Conservation (phyloP, 257 asterid species). For the Solanum clarkiae region DNA sequence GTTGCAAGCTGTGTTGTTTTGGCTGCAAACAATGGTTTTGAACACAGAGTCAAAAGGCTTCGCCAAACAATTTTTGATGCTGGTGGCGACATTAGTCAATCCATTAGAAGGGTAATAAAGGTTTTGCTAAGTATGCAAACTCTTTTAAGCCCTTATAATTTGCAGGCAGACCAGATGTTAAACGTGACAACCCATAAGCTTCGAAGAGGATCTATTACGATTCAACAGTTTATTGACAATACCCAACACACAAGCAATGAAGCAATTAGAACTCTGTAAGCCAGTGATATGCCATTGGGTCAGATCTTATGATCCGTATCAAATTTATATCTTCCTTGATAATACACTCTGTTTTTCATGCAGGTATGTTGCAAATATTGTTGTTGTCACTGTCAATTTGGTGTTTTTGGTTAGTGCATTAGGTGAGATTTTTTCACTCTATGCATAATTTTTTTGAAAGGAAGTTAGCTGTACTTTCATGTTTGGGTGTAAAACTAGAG, state of each 20-base stretch:
- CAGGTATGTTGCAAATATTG: slow-evolving; percentile 35
- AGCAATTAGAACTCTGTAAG: slow-evolving; percentile 8
- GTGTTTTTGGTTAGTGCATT: slow-evolving; percentile 27
- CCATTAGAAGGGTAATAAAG: slow-evolving; percentile 23
- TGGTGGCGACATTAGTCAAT: slow-evolving; percentile 14
- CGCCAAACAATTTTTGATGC: slow-evolving; percentile 24
- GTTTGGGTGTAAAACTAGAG: neutral
- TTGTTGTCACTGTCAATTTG: slow-evolving; percentile 21
- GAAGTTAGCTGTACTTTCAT: neutral
- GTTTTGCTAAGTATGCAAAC: slow-evolving; percentile 27
- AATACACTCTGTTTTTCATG: neutral
- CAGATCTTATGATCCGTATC: neutral
- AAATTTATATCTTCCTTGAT: neutral
- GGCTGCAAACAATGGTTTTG: slow-evolving; percentile 17
- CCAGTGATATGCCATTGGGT: neutral
- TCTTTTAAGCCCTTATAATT: slow-evolving; percentile 23
- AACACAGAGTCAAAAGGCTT: slow-evolving; percentile 22
- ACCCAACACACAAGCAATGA: slow-evolving; percentile 14
- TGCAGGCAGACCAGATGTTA: slow-evolving; percentile 16
- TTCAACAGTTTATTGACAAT: slow-evolving; percentile 13
- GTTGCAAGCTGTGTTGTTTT: slow-evolving; percentile 18
- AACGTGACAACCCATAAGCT: slow-evolving; percentile 20
- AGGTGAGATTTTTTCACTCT: slow-evolving; percentile 22
- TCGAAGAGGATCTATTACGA: slow-evolving; percentile 17
- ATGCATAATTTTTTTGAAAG: neutral